These are phyloP conservation scores for Solanum ossicruentum DNA, from an alignment of 257 asterid species.

Conservation along the genomic window DNA sequence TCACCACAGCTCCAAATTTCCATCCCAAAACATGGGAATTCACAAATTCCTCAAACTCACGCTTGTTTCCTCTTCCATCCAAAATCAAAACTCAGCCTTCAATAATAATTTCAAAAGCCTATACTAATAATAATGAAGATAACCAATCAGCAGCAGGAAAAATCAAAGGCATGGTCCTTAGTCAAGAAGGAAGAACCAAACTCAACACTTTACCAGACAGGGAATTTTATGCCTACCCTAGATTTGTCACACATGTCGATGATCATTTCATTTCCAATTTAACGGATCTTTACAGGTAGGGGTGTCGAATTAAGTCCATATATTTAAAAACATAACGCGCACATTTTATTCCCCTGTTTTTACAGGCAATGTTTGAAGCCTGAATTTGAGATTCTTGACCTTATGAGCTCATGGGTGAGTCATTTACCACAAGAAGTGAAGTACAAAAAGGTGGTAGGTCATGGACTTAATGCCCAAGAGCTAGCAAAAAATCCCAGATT, in stretches of 20 bases:
- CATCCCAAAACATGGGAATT: slow-evolving; percentile 12
- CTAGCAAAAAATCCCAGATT: slow-evolving; percentile 49
- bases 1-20: not conserved
- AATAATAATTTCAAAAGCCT: not conserved
- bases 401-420: slow-evolving; percentile 88
- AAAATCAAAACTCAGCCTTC: not conserved
- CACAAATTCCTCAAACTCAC: not conserved
- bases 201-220: slow-evolving; percentile 40
- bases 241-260: slow-evolving; percentile 66
- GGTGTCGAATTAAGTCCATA: not conserved
- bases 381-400: slow-evolving; percentile 59
- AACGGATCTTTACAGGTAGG: slow-evolving; percentile 29
- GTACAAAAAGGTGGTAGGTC: slow-evolving; percentile 67
- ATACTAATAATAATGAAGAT: not conserved
- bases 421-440: slow-evolving; percentile 56
- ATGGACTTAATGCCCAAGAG: slow-evolving; percentile 77
- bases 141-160: slow-evolving; percentile 24
- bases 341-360: not conserved
- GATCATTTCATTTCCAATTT: slow-evolving; percentile 39
- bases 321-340: not conserved
- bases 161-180: slow-evolving; percentile 52
- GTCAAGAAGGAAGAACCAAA: slow-evolving; percentile 44
- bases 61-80: not conserved
- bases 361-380: slow-evolving; percentile 23
- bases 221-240: slow-evolving; percentile 58